These are phyloP conservation scores for Akanthomyces lecanii DNA, from an alignment of 2,329 filamentous ascomycete genomes.

Conservation along the genomic window DNA sequence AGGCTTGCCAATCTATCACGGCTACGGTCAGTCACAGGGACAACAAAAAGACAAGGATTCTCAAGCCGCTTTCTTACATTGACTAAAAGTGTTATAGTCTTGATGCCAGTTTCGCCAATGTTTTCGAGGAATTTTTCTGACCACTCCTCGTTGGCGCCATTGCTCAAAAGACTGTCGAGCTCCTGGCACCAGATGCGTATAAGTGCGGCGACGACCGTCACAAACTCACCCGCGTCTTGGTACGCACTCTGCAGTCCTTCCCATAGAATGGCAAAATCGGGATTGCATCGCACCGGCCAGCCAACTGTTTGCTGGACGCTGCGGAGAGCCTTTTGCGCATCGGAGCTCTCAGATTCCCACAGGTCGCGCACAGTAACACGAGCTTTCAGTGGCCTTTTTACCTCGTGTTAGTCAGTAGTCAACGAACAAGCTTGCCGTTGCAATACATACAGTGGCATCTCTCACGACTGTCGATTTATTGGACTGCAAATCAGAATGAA, in stretches of 20 bases:
- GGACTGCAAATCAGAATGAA: not conserved
- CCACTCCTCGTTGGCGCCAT: slow-evolving; percentile 37
- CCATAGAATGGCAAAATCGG: slow-evolving; percentile 42
- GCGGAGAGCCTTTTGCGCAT: slow-evolving; percentile 31
- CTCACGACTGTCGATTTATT: not conserved
- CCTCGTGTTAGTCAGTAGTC: not conserved
- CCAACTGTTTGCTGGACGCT: slow-evolving; percentile 35
- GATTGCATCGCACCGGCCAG: slow-evolving; percentile 34
- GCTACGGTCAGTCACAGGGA: not conserved
- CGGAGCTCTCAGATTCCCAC: slow-evolving; percentile 35
- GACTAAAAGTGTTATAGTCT: slow-evolving; percentile 32
- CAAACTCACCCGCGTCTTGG: slow-evolving; percentile 37
- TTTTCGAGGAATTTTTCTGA: slow-evolving; percentile 39
- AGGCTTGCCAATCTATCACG: slow-evolving; percentile 6
- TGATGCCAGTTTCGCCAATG: slow-evolving; percentile 20
- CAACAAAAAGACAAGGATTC: not conserved
- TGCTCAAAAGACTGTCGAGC: slow-evolving; percentile 39
- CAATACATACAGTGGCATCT: slow-evolving; percentile 5
- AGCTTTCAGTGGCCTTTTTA: slow-evolving; percentile 38
- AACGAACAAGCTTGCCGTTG: not conserved
- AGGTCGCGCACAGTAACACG: slow-evolving; percentile 40
- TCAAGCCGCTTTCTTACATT: slow-evolving; percentile 27
- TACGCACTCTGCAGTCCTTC: slow-evolving; percentile 35
- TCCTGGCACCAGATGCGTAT: slow-evolving; percentile 38
- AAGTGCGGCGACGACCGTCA: slow-evolving; percentile 32